Percentiles rank a stretch among this genome's conserved stretches.
phyloP scores from a whole-genome alignment of 148 eudicot species.

The Chenopodium formosanum region DNA sequence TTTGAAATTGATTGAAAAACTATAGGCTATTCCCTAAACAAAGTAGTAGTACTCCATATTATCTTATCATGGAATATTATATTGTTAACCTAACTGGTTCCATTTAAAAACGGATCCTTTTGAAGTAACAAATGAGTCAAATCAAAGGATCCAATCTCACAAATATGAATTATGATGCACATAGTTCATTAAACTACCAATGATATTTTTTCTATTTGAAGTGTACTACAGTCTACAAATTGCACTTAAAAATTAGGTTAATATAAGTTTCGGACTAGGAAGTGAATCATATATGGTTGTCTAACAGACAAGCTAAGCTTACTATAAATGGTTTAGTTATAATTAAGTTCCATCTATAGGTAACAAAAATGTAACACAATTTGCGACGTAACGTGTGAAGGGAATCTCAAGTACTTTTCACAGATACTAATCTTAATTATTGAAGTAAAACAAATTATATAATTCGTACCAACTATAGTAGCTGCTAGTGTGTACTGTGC shows the following conservation, averaged over 20 bases:
- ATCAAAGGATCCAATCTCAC: not conserved
- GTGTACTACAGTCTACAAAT: not conserved
- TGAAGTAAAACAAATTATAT: not conserved
- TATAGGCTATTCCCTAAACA: too few species aligned
- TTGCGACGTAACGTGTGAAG: not conserved
- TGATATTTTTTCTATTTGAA: too few species aligned
- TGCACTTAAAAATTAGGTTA: not conserved
- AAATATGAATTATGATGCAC: not conserved
- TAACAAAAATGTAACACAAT: not conserved
- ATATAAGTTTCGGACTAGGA: not conserved
- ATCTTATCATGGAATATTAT: not conserved
- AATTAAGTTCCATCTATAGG: not conserved
- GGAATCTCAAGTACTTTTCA: not conserved
- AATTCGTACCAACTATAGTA: not conserved
- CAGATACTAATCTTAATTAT: not conserved
- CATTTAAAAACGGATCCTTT: not conserved
- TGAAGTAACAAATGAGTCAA: not conserved
- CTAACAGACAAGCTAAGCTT: conserved; percentile 7
- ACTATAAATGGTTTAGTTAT: not conserved
- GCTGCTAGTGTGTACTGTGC: not conserved
- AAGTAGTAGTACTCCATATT: not conserved
- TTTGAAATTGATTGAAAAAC: too few species aligned
- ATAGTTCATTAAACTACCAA: not conserved
- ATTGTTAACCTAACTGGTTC: not conserved
- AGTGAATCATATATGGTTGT: conserved; percentile 9